These are phyloP conservation scores for Thymus mandschuricus DNA, from an alignment of 257 asterid genomes.

Conservation along the genomic window DNA sequence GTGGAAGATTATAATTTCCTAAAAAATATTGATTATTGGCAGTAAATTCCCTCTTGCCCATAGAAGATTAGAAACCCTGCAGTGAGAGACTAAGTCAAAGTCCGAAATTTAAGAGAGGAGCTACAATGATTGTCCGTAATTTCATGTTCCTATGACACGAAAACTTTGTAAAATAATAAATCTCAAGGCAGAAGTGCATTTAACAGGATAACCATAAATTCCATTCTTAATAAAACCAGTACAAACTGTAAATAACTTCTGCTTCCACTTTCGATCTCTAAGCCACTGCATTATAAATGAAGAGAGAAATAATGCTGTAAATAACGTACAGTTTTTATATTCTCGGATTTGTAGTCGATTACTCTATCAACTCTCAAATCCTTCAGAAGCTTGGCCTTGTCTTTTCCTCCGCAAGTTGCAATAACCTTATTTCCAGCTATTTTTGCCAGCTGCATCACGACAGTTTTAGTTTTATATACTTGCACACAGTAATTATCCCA, in stretches of 20 bases:
- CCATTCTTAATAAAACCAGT: not conserved
- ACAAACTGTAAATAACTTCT: not conserved
- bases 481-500: too few species aligned
- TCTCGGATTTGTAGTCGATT: constrained; percentile 82
- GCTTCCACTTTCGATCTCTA: constrained; percentile 19
- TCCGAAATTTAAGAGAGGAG: too few species aligned
- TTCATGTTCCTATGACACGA: too few species aligned
- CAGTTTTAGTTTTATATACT: constrained; percentile 7
- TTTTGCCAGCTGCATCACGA: constrained; percentile 78
- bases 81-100: too few species aligned
- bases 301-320: constrained; percentile 4
- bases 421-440: constrained; percentile 87
- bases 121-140: too few species aligned
- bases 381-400: constrained; percentile 80
- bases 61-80: too few species aligned
- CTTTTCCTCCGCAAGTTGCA: constrained; percentile 96
- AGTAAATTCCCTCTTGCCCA: too few species aligned
- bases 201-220: too few species aligned
- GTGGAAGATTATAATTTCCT: too few species aligned
- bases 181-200: not conserved
- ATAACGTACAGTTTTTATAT: constrained; percentile 70
- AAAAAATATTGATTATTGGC: too few species aligned
- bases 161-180: not conserved
- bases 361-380: constrained; percentile 92
- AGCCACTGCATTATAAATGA: not conserved